Conservation (phyloP, 257 asterid species). For the Lithospermum erythrorhizon region DNA sequence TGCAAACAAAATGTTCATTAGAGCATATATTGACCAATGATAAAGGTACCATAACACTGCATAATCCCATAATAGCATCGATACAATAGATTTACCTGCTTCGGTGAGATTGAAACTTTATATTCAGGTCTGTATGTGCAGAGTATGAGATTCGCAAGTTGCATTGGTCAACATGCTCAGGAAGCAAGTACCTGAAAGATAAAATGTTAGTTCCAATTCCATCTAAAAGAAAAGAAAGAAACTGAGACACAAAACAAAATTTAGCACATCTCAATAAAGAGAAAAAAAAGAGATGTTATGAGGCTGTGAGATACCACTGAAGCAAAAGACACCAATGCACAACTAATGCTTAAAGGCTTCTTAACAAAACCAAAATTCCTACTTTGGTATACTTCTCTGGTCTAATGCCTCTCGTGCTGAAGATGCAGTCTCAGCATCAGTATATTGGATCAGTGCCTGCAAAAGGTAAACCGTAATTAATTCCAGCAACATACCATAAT, state of each 20-base stretch:
- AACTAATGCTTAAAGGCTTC: slow-evolving; percentile 8
- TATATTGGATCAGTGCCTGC: slow-evolving; percentile 72
- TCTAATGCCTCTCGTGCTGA: slow-evolving; percentile 74
- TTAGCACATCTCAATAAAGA: slow-evolving; percentile 4
- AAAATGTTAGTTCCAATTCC: slow-evolving; percentile 4
- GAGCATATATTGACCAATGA: slow-evolving; percentile 14
- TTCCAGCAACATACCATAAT: slow-evolving; percentile 11
- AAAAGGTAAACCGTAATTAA: slow-evolving; percentile 11
- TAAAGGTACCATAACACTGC: slow-evolving; percentile 1
- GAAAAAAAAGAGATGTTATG: too few relatives aligned
- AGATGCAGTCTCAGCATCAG: slow-evolving; percentile 63
- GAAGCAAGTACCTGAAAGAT: slow-evolving; percentile 67
- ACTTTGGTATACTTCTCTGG: slow-evolving; percentile 85
- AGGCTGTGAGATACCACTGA: slow-evolving; percentile 8
- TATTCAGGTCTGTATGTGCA: slow-evolving; percentile 76
- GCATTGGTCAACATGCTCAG: slow-evolving; percentile 52
- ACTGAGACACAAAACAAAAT: too few relatives aligned
- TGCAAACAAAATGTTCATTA: slow-evolving; percentile 10
- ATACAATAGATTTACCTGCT: slow-evolving; percentile 44
- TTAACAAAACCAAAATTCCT: slow-evolving; percentile 18
- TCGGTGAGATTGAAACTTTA: slow-evolving; percentile 81
- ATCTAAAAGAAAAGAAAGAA: neutral
- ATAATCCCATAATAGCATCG: neutral
- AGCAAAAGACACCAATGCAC: neutral
- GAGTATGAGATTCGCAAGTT: slow-evolving; percentile 76